Evolutionary conservation across 1,284 basidiomycete species (phyloP).

Genomic region (Meira nashicola): DNA sequence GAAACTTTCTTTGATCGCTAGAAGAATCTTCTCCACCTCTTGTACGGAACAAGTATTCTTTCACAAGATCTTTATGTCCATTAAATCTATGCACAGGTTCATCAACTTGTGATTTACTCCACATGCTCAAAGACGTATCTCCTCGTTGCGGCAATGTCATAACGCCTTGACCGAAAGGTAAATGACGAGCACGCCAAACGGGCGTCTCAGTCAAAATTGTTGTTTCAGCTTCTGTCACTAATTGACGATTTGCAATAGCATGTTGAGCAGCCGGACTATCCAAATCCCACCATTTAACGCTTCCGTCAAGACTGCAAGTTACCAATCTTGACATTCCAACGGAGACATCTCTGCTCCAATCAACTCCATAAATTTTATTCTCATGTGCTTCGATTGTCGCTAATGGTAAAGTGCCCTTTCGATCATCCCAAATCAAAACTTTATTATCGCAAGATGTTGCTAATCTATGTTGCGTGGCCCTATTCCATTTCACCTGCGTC

Average conservation of each 20-base stretch:
- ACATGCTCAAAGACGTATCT: slow-evolving; percentile 80
- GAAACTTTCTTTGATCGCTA: slow-evolving; percentile 45
- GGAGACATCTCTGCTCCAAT: slow-evolving; percentile 41
- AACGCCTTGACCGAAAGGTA: slow-evolving; percentile 87
- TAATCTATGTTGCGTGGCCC: slow-evolving; percentile 19
- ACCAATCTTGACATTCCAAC: slow-evolving; percentile 44
- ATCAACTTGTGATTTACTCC: slow-evolving; percentile 58
- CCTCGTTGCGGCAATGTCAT: slow-evolving; percentile 85
- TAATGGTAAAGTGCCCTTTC: slow-evolving; percentile 39
- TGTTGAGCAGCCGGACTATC: slow-evolving; percentile 28
- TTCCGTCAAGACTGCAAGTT: slow-evolving; percentile 50
- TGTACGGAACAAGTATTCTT: slow-evolving; percentile 94
- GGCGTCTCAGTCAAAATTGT: slow-evolving; percentile 76
- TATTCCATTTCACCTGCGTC: slow-evolving; percentile 49
- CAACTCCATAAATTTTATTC: slow-evolving; percentile 50
- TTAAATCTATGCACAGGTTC: slow-evolving; percentile 71
- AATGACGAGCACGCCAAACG: slow-evolving; percentile 84
- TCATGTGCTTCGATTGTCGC: slow-evolving; percentile 46
- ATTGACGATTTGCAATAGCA: slow-evolving; percentile 37
- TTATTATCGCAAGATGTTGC: slow-evolving; percentile 25
- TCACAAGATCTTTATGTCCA: slow-evolving; percentile 87
- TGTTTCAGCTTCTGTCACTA: slow-evolving; percentile 42
- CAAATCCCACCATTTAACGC: slow-evolving; percentile 50
- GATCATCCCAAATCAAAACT: slow-evolving; percentile 51
- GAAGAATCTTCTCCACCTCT: slow-evolving; percentile 56